phyloP scores from a whole-genome alignment of 495 filamentous ascomycete genomes.

The Aspergillus funiculosus region DNA sequence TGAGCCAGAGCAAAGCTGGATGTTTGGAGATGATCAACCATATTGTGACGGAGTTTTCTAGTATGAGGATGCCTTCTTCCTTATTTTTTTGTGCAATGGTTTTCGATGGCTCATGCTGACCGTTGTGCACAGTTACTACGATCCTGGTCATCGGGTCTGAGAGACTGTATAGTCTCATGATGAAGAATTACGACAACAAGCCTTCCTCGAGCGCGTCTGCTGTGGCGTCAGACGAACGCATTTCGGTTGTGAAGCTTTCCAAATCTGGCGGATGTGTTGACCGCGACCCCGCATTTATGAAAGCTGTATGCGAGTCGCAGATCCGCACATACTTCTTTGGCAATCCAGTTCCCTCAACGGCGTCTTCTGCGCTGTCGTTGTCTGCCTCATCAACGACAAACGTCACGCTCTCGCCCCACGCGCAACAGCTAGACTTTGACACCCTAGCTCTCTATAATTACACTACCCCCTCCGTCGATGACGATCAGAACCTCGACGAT shows the following conservation, averaged over 20 bases:
- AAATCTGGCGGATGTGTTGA: conserved; percentile 87
- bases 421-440: conserved; percentile 69
- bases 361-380: conserved; percentile 28
- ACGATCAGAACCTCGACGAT: conserved; percentile 26
- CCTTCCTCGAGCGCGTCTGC: conserved; percentile 48
- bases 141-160: conserved; percentile 83
- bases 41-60: conserved; percentile 80
- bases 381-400: conserved; percentile 40
- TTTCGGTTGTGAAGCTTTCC: conserved; percentile 70
- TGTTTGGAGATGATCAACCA: conserved; percentile 73
- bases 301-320: conserved; percentile 60
- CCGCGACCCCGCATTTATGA: conserved; percentile 69
- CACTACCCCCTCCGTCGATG: conserved; percentile 39
- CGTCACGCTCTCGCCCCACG: conserved; percentile 76
- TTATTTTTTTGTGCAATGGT: neutral
- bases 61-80: conserved; percentile 35
- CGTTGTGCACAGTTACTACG: conserved; percentile 56
- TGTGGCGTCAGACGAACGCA: conserved; percentile 47
- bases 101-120: conserved; percentile 8
- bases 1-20: conserved; percentile 53
- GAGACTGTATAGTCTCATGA: conserved; percentile 70
- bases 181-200: conserved; percentile 62
- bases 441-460: conserved; percentile 65
- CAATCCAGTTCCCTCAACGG: conserved; percentile 41
- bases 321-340: conserved; percentile 96